Percentiles rank a stretch among this genome's conserved stretches.
Evolutionary conservation across 192 early-diverging fungal species (phyloP).

Genomic region (Coemansia aciculifera): DNA sequence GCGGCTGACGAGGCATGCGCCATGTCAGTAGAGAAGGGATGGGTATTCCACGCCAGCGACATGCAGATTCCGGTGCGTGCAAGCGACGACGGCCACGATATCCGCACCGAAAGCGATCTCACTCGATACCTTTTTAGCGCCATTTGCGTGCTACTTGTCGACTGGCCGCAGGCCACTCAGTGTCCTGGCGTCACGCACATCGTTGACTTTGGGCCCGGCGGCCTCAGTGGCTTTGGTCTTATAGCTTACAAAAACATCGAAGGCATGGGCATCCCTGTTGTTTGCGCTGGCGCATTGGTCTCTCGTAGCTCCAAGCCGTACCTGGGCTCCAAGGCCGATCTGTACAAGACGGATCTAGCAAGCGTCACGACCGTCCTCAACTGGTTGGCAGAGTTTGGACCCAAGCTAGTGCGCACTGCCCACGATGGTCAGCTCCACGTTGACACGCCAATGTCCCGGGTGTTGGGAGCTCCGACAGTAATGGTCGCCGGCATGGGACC

Average conservation of each 20-base stretch:
- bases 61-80: constrained; percentile 67
- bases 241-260: constrained; percentile 87
- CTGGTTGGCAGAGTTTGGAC: constrained; percentile 84
- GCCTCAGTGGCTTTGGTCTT: constrained; percentile 78
- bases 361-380: constrained; percentile 77
- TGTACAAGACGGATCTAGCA: constrained; percentile 68
- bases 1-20: background rate
- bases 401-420: constrained; percentile 70
- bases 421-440: constrained; percentile 67
- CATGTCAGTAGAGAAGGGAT: constrained; percentile 24
- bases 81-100: constrained; percentile 79
- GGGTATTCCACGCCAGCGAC: constrained; percentile 19
- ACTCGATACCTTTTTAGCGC: constrained; percentile 66
- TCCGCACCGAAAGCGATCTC: constrained; percentile 59
- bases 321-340: constrained; percentile 69
- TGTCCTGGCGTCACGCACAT: constrained; percentile 72
- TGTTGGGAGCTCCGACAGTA: constrained; percentile 82
- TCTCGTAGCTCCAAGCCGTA: constrained; percentile 43
- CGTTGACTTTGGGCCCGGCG: constrained; percentile 93
- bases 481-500: constrained; percentile 98
- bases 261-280: constrained; percentile 73
- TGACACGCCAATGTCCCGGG: constrained; percentile 82
- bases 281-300: constrained; percentile 28
- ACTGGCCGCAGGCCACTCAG: constrained; percentile 63
- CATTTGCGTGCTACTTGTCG: constrained; percentile 66